Conservation (phyloP, 805 yeast genomes). For the Yamadazyma takamatsuzukensis region DNA sequence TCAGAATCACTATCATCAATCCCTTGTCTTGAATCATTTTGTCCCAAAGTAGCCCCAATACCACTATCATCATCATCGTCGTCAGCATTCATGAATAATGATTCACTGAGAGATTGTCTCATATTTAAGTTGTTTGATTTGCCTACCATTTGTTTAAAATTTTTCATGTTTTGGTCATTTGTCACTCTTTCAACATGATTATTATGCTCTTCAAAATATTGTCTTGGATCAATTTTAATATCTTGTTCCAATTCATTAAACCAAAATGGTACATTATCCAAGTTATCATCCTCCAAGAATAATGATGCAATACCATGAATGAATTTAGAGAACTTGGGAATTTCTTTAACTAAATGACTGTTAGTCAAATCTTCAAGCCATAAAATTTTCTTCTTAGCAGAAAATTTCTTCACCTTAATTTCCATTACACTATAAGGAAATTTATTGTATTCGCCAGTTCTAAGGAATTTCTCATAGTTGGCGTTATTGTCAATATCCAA, state of each 20-base stretch:
- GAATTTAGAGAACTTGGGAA: slow-evolving; percentile 89
- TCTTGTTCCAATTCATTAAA: slow-evolving; percentile 77
- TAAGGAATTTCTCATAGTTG: slow-evolving; percentile 65
- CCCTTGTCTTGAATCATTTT: slow-evolving; percentile 21
- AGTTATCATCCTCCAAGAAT: slow-evolving; percentile 84
- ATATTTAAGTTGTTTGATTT: slow-evolving; percentile 28
- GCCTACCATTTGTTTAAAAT: slow-evolving; percentile 38
- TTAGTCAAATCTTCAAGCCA: slow-evolving; percentile 89
- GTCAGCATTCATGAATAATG: slow-evolving; percentile 43
- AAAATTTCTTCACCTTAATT: slow-evolving; percentile 50
- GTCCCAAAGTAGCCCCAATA: slow-evolving; percentile 11
- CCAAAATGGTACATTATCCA: slow-evolving; percentile 94
- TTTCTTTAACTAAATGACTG: slow-evolving; percentile 84
- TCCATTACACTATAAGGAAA: slow-evolving; percentile 91
- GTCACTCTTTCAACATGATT: slow-evolving; percentile 46
- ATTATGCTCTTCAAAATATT: slow-evolving; percentile 51
- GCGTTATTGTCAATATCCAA: slow-evolving; percentile 78
- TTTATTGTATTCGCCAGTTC: slow-evolving; percentile 80
- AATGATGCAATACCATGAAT: slow-evolving; percentile 89
- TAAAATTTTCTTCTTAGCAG: slow-evolving; percentile 44
- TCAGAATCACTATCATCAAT: slow-evolving; percentile 26
- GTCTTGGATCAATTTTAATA: slow-evolving; percentile 73
- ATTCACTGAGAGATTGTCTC: slow-evolving; percentile 39
- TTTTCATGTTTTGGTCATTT: slow-evolving; percentile 43
- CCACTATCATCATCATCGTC: slow-evolving; percentile 4